Conservation (phyloP, 352 stramenopile genomes). For the Lagenidium sp. region DNA sequence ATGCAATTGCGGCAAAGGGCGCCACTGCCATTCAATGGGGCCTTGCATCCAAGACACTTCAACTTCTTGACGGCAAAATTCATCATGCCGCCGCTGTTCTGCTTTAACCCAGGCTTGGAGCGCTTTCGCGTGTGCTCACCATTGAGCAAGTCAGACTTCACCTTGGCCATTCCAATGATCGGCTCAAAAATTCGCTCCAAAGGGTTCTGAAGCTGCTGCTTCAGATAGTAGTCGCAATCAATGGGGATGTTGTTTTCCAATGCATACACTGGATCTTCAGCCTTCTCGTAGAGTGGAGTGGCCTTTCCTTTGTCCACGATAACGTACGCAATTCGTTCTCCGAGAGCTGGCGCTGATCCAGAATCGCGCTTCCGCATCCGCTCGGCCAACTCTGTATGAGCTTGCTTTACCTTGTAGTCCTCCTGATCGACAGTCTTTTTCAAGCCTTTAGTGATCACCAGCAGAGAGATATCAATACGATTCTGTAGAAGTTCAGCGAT, state of each 20-base stretch:
- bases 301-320: slow-evolving; percentile 98
- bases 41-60: slow-evolving; percentile 97
- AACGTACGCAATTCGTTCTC: slow-evolving; percentile 99
- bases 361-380: slow-evolving; percentile 98
- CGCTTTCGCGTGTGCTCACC: slow-evolving; percentile 98
- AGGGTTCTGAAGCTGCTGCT: slow-evolving; percentile 98
- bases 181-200: slow-evolving; percentile 98
- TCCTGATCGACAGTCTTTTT: slow-evolving; percentile 97
- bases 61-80: slow-evolving; percentile 98
- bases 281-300: slow-evolving; percentile 95
- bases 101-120: slow-evolving; percentile 93
- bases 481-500: slow-evolving; percentile 99
- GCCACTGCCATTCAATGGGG: slow-evolving; percentile 80
- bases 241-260: slow-evolving; percentile 99
- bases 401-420: slow-evolving; percentile 98
- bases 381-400: slow-evolving; percentile 97
- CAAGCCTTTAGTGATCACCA: slow-evolving; percentile 99
- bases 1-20: slow-evolving; percentile 94
- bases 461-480: slow-evolving; percentile 98
- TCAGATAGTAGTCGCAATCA: slow-evolving; percentile 99
- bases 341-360: slow-evolving; percentile 95
- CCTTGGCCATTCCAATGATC: slow-evolving; percentile 93
- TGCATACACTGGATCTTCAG: slow-evolving; percentile 98
- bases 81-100: slow-evolving; percentile 97
- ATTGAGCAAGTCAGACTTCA: slow-evolving; percentile 88